Evolutionary conservation across 306 rosid genomes (phyloP), one percentile per base, ranked within the genome.

Genomic region (Cucurbita ficifolia): DNA sequence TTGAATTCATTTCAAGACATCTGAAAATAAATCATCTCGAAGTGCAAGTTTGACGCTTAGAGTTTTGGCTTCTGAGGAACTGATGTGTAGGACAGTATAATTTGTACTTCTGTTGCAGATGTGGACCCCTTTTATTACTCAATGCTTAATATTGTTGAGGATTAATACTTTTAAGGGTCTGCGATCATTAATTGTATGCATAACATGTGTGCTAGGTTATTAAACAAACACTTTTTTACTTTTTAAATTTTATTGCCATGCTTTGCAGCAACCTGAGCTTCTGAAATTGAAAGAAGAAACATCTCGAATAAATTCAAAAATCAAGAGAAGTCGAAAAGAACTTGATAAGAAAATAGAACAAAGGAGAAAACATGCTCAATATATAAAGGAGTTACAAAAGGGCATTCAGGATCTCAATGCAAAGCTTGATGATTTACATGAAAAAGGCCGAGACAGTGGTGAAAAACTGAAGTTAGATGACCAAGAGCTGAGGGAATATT

Each of bases 181-280:
- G 72, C 0, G 42, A 8, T 70, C 58, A 29, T 48, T 48, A 29
- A 29, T 68, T 70, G 29, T 70, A 13, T 49, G 49, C 3, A 12
- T 49, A 70, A 70, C 39, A 1, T 16, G 43, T 29, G 58, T 10
- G 21, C 14, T 69, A 13, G n/a, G 38, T 61, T 61, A 72, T 72
- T 53, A 33, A 35, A 53, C 13, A 13, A 72, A 18, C 51, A 3
- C 36, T 10, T 17, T 18, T 52, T 53, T 35, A 45, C 3, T 2
- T 71, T 69, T 70, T 62, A 77, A 59, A 18, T 79, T 36, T 83
- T 76, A 71, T 67, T 72, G 79, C 54, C 76, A 21, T 69, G 72
- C 60, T 82, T 74, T 78, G 76, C 92, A 95, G 99, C 97, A 95
- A 91, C 99, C 99, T 19, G 96, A 88, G 81, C 97, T 91, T 79